A percentile compares a stretch with the other conserved stretches of the same genome.
Conservation (phyloP, 2,329 filamentous ascomycete species). For the Clonostachys chloroleuca region DNA sequence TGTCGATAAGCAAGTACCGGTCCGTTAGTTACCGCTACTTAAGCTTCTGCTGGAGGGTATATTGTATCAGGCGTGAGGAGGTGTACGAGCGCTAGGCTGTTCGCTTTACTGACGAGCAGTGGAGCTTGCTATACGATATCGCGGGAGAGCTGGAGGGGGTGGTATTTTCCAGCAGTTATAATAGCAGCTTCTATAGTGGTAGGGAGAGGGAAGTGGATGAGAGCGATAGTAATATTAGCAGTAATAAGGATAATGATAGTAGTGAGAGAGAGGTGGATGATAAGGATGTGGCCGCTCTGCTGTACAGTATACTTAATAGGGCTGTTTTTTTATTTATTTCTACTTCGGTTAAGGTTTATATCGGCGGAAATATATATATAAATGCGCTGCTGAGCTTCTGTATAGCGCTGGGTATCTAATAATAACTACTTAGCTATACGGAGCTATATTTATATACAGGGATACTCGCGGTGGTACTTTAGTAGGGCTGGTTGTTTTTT, state of each 20-base stretch:
- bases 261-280: background rate
- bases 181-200: background rate
- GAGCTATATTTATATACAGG: conserved; percentile 4
- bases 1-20: background rate
- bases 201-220: no score
- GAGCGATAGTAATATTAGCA: background rate
- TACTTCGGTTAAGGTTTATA: conserved; percentile 4
- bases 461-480: conserved; percentile 4
- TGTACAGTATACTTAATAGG: background rate
- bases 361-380: conserved; percentile 6
- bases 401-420: conserved; percentile 2
- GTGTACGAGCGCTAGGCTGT: background rate
- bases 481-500: conserved; percentile 5
- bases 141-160: background rate
- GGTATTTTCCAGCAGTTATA: background rate
- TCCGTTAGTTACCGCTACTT: conserved; percentile 1
- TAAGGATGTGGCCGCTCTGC: background rate
- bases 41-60: no score
- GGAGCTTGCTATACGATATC: conserved; percentile 1
- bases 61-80: background rate
- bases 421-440: conserved; percentile 2
- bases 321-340: no score
- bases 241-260: background rate
- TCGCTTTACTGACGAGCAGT: conserved; percentile 3
- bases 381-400: conserved; percentile 7